Evolutionary conservation across 495 filamentous ascomycete species (phyloP).

Genomic region (Glonium stellatum): DNA sequence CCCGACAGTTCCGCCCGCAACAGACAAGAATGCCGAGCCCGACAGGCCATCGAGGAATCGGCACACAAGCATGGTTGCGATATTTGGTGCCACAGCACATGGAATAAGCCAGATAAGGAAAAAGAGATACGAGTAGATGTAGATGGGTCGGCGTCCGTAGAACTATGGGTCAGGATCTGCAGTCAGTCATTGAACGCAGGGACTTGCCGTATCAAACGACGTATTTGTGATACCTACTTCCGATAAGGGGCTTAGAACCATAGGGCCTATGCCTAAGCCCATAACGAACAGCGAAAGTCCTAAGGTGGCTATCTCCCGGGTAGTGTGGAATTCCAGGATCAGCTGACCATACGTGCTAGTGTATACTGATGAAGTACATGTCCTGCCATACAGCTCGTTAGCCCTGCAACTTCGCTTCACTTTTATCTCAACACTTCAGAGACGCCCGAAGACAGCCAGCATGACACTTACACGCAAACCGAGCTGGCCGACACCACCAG

Average conservation of each 20-base stretch:
- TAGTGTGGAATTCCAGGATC: conserved; percentile 63
- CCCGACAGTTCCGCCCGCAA: conserved; percentile 85
- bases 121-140: conserved; percentile 65
- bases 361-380: conserved; percentile 83
- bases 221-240: conserved; percentile 39
- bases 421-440: neutral
- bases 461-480: conserved; percentile 69
- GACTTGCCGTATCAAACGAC: neutral
- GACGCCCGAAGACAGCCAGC: neutral
- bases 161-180: conserved; percentile 48
- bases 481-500: conserved; percentile 63
- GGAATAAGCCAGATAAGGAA: conserved; percentile 86
- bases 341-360: conserved; percentile 81
- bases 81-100: conserved; percentile 77
- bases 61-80: conserved; percentile 70
- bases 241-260: conserved; percentile 61
- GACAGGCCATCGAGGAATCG: conserved; percentile 82
- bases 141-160: conserved; percentile 81
- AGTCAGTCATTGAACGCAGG: conserved; percentile 1
- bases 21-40: conserved; percentile 81
- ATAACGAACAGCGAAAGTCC: conserved; percentile 32
- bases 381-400: conserved; percentile 44
- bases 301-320: conserved; percentile 48
- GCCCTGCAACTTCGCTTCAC: neutral
- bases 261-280: conserved; percentile 56